Evolutionary conservation across 129 eudicot genomes (phyloP).

Genomic region (Chrysanthemum makinoi): DNA sequence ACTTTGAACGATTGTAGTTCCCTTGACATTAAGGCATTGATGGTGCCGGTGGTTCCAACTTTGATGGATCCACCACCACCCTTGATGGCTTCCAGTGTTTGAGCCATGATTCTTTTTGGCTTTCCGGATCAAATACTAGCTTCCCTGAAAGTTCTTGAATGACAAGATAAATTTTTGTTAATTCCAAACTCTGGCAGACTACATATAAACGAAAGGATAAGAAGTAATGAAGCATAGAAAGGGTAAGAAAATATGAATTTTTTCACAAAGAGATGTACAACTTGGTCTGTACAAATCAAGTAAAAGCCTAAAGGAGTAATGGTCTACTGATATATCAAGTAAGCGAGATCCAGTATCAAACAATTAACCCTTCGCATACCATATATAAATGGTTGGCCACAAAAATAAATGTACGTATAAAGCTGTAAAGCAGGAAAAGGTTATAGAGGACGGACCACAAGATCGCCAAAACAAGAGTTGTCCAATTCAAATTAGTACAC

Average conservation of each 20-base stretch:
- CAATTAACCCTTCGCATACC: background rate
- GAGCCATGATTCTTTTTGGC: constrained; percentile 49
- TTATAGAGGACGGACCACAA: background rate
- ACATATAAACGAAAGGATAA: background rate
- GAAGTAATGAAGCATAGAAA: constrained; percentile 3
- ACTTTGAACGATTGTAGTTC: constrained; percentile 54
- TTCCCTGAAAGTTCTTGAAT: background rate
- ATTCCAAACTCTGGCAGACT: background rate
- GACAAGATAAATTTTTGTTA: background rate
- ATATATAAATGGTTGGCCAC: background rate
- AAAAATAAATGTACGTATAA: background rate
- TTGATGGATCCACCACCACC: constrained; percentile 96
- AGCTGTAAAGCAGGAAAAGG: background rate
- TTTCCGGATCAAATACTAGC: background rate
- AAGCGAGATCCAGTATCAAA: background rate
- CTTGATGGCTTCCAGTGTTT: constrained; percentile 72
- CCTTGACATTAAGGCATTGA: constrained; percentile 76
- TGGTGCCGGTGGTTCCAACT: constrained; percentile 88
- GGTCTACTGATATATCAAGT: background rate
- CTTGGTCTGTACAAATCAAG: background rate
- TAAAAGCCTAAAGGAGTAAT: background rate
- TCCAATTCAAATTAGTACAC: background rate
- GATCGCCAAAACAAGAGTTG: too few relatives aligned
- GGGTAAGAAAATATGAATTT: background rate
- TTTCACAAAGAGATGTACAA: background rate